Evolutionary conservation across 768 basidiomycete genomes (phyloP).

Genomic region (Hericium erinaceus): DNA sequence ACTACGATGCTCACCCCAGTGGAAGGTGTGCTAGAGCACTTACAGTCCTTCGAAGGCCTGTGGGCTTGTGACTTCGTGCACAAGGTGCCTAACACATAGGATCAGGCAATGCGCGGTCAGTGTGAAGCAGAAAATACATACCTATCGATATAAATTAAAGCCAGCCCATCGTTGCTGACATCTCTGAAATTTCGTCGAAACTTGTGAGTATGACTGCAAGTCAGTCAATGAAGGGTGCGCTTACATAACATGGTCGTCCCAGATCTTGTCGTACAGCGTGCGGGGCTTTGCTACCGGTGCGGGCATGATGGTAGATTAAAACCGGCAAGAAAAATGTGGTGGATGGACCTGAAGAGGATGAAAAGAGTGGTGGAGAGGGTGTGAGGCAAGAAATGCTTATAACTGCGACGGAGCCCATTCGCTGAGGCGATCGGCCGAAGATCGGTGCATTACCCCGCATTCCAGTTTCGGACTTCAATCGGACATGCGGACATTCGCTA

Average conservation of each 20-base stretch:
- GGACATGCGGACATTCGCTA: not conserved
- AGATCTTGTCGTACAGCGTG: constrained; percentile 96
- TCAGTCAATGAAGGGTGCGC: constrained; percentile 16
- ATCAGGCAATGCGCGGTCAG: constrained; percentile 5
- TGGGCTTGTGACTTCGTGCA: constrained; percentile 57
- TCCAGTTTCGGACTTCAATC: not conserved
- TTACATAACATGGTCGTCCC: constrained; percentile 93
- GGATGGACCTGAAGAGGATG: not conserved
- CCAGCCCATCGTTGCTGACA: constrained; percentile 64
- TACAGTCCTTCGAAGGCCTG: constrained; percentile 54
- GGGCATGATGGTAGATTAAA: constrained; percentile 33
- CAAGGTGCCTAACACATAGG: constrained; percentile 33
- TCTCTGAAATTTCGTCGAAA: constrained; percentile 36
- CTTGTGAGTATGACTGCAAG: not conserved
- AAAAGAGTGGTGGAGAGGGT: not conserved
- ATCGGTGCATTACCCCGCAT: not conserved
- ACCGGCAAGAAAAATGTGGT: not conserved
- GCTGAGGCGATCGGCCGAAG: not conserved
- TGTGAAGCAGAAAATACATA: constrained; percentile 12
- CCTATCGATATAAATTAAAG: constrained; percentile 66
- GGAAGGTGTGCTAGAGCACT: constrained; percentile 8
- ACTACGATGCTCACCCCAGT: not conserved
- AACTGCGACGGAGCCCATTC: not conserved
- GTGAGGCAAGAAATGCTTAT: not conserved
- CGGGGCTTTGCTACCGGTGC: constrained; percentile 53